phyloP scores from a whole-genome alignment of 768 basidiomycete genomes.

The Galerina marginata region DNA sequence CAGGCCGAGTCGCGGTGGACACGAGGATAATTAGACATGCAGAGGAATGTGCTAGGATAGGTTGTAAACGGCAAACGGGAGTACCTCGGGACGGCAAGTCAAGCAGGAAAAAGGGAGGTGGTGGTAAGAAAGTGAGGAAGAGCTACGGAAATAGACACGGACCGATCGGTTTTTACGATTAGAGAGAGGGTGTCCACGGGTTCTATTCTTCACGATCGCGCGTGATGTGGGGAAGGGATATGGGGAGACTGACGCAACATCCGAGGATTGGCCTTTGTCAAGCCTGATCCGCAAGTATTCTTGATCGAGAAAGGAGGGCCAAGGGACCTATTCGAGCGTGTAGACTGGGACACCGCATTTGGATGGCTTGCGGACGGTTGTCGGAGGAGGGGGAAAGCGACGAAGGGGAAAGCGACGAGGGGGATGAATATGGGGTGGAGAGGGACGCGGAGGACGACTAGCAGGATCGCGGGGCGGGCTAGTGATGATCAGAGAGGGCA shows the following conservation, averaged over 20 bases:
- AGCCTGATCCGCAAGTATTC: constrained; percentile 2
- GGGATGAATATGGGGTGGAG: not conserved
- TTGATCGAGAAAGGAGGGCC: constrained; percentile 19
- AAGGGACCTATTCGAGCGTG: constrained; percentile 16
- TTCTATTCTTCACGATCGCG: constrained; percentile 13
- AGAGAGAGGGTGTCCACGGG: constrained; percentile 8
- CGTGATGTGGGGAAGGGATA: constrained; percentile 13
- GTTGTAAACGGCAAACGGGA: constrained; percentile 10
- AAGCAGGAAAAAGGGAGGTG: constrained; percentile 1
- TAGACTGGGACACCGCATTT: constrained; percentile 18
- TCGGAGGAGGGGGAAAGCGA: constrained; percentile 19
- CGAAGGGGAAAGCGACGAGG: not conserved
- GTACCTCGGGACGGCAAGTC: constrained; percentile 21
- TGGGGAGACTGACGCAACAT: constrained; percentile 18
- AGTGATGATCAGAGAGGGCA: not conserved
- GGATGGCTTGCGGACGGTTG: constrained; percentile 14
- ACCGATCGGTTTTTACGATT: constrained; percentile 12
- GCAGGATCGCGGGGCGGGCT: not conserved
- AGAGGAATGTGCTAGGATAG: not conserved
- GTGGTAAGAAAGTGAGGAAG: constrained; percentile 1
- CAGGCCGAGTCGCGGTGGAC: not conserved
- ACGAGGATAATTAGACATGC: constrained; percentile 7
- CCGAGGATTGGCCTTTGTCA: constrained; percentile 31
- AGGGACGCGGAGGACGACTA: not conserved
- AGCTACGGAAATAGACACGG: constrained; percentile 19